Percentiles rank a stretch among this genome's conserved stretches.
These are phyloP conservation scores for Podila horticola DNA, from an alignment of 192 early-diverging fungal genomes.

Conservation along the genomic window DNA sequence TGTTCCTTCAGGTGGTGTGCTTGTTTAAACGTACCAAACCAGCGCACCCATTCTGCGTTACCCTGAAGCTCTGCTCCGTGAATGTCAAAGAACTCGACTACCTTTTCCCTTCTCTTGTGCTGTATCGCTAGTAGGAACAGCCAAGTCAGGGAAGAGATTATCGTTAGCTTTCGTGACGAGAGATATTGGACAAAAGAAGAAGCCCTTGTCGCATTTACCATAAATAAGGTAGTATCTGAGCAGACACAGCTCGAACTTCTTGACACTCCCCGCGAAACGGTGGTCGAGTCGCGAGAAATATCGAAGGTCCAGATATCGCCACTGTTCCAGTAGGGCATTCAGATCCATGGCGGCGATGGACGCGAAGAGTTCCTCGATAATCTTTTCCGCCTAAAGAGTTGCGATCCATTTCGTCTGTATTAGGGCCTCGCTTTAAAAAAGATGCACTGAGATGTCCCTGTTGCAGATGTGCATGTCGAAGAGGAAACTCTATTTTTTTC, in stretches of 20 bases:
- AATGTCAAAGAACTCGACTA: slow-evolving; percentile 69
- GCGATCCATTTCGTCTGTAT: not conserved
- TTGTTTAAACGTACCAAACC: slow-evolving; percentile 62
- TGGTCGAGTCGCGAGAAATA: slow-evolving; percentile 72
- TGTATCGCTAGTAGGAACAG: slow-evolving; percentile 55
- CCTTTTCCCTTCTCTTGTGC: slow-evolving; percentile 62
- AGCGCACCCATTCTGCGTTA: slow-evolving; percentile 67
- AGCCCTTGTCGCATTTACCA: slow-evolving; percentile 48
- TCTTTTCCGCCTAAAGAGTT: slow-evolving; percentile 64
- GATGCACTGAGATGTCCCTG: too few relatives aligned
- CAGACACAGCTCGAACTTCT: slow-evolving; percentile 69
- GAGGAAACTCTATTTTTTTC: not conserved
- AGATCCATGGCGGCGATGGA: slow-evolving; percentile 63
- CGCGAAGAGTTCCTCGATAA: slow-evolving; percentile 66
- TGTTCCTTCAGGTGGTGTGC: too few relatives aligned
- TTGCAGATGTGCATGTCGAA: too few relatives aligned
- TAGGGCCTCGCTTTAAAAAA: too few relatives aligned
- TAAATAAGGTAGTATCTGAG: slow-evolving; percentile 68
- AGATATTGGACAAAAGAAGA: slow-evolving; percentile 6
- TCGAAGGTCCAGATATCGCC: slow-evolving; percentile 69
- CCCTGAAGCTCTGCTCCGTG: slow-evolving; percentile 67
- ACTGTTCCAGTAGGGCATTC: slow-evolving; percentile 61
- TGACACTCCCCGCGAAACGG: slow-evolving; percentile 63
- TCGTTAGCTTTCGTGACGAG: not conserved
- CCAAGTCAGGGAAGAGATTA: not conserved